A percentile compares a stretch with the other conserved stretches of the same genome.
Conservation (phyloP, 345 rosid species). For the Schrenkiella parvula region DNA sequence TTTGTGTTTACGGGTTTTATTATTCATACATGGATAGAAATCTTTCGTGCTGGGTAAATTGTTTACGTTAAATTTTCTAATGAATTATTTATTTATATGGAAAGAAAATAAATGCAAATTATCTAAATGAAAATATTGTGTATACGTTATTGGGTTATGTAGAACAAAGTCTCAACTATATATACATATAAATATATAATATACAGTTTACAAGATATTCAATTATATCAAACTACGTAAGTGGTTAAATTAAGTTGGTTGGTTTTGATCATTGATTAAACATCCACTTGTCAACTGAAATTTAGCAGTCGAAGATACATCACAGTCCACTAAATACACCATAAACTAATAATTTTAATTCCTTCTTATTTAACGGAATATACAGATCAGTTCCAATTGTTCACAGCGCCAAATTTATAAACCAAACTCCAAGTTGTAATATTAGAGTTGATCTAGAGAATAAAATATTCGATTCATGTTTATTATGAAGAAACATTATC, state of each 20-base stretch:
- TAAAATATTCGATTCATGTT: neutral
- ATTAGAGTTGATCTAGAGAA: neutral
- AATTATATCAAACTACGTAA: neutral
- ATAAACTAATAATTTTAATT: neutral
- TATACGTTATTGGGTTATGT: neutral
- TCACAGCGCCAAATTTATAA: neutral
- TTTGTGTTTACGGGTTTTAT: neutral
- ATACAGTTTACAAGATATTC: neutral
- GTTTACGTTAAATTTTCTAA: neutral
- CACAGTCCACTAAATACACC: conserved; percentile 11
- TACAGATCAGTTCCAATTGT: neutral
- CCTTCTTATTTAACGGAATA: neutral
- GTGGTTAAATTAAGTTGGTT: conserved; percentile 11
- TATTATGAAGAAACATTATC: neutral
- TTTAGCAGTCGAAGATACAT: conserved; percentile 8
- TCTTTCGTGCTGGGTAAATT: neutral
- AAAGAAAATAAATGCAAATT: neutral
- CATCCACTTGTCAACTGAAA: conserved; percentile 11
- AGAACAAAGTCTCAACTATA: neutral
- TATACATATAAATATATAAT: neutral
- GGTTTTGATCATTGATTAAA: conserved; percentile 8
- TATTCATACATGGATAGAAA: neutral
- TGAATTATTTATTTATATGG: neutral
- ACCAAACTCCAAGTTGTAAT: neutral
- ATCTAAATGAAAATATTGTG: neutral